Evolutionary conservation across 1,139 yeast genomes (phyloP), one percentile per base, ranked within the genome.

Genomic region (Debaryomyces sp.): DNA sequence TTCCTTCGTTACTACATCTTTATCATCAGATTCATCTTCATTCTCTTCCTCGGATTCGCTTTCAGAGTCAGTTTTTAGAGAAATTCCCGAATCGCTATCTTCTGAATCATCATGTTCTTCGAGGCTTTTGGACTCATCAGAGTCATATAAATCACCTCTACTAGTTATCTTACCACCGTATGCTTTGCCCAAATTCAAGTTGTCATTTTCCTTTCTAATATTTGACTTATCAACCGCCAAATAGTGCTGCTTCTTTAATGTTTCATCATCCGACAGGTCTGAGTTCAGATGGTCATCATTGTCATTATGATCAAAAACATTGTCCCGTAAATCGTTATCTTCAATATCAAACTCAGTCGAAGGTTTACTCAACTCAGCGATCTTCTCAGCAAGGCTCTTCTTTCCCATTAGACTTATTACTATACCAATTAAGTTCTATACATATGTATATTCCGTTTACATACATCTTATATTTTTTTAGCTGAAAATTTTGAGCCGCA

Each of bases 311-410:
- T 62, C 68, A 44, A 67, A 66, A 3, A 56, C 66, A 41, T 64
- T 62, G n/a, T 63, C 70, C 27, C 53, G 50, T 27, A 68, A 56
- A 21, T 70, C 77, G 44, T 59, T 57, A 61, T 89, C 89, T 62
- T 91, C 98, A 40, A 92, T 90, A 64, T 91, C 98, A 57, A 77
- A 81, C 60, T 90, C 97, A 26, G 71, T 70, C 29, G 67, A 78
- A 0, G 95, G 90, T 52, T 79, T 77, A 30, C 81, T 77, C 46
- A 87, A 71, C 54, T 79, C 84, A 6, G 85, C 80, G 43, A 89
- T 76, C 66, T 88, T 87, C 52, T 89, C 90, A 5, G 89, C 84
- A 58, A 89, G 73, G 17, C 87, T 59, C 55, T 66, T 68, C 56
- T 68, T 75, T 5, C 71, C 78, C 81, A 76, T 77, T 29, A 21